Conservation (phyloP, 2,329 filamentous ascomycete genomes). For the Pleomassaria siparia region DNA sequence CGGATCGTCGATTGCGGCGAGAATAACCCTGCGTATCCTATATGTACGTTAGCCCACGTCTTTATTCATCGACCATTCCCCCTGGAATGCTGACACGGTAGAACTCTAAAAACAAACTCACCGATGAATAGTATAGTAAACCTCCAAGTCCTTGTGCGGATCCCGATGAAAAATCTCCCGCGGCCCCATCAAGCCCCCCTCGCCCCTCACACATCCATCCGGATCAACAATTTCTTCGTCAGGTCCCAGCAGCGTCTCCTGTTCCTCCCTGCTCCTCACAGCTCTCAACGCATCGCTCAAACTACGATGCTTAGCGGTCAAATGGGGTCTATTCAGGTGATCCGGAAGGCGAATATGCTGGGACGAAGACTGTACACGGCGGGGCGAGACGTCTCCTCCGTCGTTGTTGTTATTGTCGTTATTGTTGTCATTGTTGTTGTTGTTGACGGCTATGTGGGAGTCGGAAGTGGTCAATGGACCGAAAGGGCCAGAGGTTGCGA, state of each 20-base stretch:
- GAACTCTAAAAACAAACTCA: conserved; percentile 15
- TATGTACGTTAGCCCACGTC: not conserved
- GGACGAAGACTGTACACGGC: conserved; percentile 2
- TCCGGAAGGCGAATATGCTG: conserved; percentile 37
- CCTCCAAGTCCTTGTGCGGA: conserved; percentile 64
- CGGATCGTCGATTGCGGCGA: conserved; percentile 59
- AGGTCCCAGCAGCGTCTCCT: conserved; percentile 50
- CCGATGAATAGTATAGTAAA: conserved; percentile 78
- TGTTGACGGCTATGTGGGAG: conserved; percentile 3
- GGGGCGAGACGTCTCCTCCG: conserved; percentile 23
- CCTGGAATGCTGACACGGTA: not conserved
- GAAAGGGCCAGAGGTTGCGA: not conserved
- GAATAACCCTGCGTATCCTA: conserved; percentile 49
- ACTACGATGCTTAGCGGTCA: conserved; percentile 34
- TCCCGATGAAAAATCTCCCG: conserved; percentile 51
- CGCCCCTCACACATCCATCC: conserved; percentile 48
- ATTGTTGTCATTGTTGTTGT: conserved; percentile 17
- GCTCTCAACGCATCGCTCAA: conserved; percentile 42
- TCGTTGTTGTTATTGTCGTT: conserved; percentile 19
- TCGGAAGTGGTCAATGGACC: not conserved
- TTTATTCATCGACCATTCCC: not conserved
- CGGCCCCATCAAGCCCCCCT: conserved; percentile 33
- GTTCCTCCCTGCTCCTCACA: conserved; percentile 50
- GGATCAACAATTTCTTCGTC: conserved; percentile 48
- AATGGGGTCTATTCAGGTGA: conserved; percentile 35